Base-by-base conservation (phyloP, 352 stramenopile genomes). In the Saprolegnia parasitica region DNA sequence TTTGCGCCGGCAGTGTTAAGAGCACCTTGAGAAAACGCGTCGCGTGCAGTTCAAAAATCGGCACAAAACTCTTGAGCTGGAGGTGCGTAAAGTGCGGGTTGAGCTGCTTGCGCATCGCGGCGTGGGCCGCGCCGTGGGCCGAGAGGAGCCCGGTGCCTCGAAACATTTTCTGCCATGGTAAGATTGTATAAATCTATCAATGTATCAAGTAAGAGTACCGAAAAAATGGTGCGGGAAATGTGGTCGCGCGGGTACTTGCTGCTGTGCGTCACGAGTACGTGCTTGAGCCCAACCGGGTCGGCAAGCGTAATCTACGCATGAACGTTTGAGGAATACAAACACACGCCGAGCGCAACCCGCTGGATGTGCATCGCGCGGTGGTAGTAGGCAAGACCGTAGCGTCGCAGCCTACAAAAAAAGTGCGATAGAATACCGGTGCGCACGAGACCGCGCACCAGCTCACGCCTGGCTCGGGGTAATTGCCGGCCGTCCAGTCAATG, bases 211-310 rank as follows among this genome's bases (percentile, higher is more conserved):
- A 0, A 8, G 21, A 54, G 11, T 3, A 65, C 56, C n/a, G 32
- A 26, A 50, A 65, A 40, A 26, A 50, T 32, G 8, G 15, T 52
- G 9, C 56, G 56, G 18, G 35, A 26, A 26, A 18, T 18, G n/a
- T 21, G 11, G 6, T 52, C 35, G 11, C 56, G 35, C 15, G 56
- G 56, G 40, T 65, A 65, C n/a, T 49, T 65, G 35, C 50, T 39
- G 35, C 56, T 52, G 56, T 65, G 16, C 2, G 56, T 65, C 5
- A 23, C 26, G 18, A 50, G 18, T 4, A 65, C 40, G n/a, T 65
- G 37, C 56, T 65, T 65, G 56, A 65, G 56, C 18, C 32, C 56
- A 4, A 35, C 56, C 8, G 56, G 56, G 23, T 65, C 56, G 13
- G 56, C 50, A 8, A 65, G 6, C 54, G 39, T 42, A 13, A 61